Evolutionary conservation across 495 filamentous ascomycete genomes (phyloP).

Genomic region (Xeromyces bisporus): DNA sequence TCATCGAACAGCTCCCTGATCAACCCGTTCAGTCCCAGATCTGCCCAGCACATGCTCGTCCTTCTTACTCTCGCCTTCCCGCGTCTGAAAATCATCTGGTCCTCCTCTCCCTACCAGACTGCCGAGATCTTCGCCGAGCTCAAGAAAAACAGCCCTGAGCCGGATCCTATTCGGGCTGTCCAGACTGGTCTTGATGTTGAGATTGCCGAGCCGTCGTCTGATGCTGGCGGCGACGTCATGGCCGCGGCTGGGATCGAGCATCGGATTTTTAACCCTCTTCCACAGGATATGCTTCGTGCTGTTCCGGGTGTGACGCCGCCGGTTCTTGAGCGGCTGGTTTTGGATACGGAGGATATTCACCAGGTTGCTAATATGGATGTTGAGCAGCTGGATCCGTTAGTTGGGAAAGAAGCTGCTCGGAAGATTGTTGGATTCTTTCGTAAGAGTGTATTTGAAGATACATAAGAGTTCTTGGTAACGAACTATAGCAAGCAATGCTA

Average conservation of each 20-base stretch:
- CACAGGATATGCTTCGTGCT: slow-evolving; percentile 73
- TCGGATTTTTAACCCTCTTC: slow-evolving; percentile 43
- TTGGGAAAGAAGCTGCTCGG: slow-evolving; percentile 66
- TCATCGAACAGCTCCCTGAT: slow-evolving; percentile 23
- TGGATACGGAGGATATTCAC: slow-evolving; percentile 57
- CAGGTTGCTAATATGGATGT: slow-evolving; percentile 78
- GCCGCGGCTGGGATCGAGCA: slow-evolving; percentile 34
- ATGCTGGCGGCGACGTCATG: slow-evolving; percentile 43
- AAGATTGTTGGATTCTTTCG: slow-evolving; percentile 74
- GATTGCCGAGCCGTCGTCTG: slow-evolving; percentile 27
- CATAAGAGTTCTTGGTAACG: too few relatives aligned
- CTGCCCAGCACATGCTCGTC: slow-evolving; percentile 83
- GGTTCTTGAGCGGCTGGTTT: slow-evolving; percentile 49
- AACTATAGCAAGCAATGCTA: too few relatives aligned
- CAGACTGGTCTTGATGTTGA: slow-evolving; percentile 60
- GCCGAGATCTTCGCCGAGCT: slow-evolving; percentile 91
- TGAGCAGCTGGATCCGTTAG: slow-evolving; percentile 49
- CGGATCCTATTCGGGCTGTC: slow-evolving; percentile 77
- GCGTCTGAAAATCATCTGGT: slow-evolving; percentile 80
- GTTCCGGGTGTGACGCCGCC: slow-evolving; percentile 77
- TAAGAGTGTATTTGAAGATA: slow-evolving; percentile 51
- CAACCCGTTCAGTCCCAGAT: slow-evolving; percentile 36
- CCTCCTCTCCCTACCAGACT: slow-evolving; percentile 81
- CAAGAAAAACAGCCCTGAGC: slow-evolving; percentile 76
- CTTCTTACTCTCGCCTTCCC: slow-evolving; percentile 88